Base-by-base conservation (phyloP, 352 stramenopile species). In the Phytophthora podocarpi region DNA sequence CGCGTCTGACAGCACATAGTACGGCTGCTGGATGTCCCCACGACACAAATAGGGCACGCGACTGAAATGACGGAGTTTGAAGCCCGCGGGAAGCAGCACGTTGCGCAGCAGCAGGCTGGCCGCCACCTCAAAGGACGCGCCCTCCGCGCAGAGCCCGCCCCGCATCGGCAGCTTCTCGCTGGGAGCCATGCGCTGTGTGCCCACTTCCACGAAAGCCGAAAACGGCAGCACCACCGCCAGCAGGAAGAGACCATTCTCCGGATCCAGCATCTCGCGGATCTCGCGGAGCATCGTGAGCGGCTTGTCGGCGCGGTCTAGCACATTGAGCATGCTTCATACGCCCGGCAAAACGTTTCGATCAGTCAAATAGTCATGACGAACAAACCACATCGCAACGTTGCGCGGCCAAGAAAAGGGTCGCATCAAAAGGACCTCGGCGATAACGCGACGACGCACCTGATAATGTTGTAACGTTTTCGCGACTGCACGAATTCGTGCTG, bases 1-100 rank as follows among this genome's bases (percentile, higher is more conserved):
- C 21, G 86, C 86, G 53, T 95, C 86, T n/a, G 77, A 89, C 11
- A 95, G 67, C 49, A 93, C 83, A 57, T 93, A 93, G 73, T 92
- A 95, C 30, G 86, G 78, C 53, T 92, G 79, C 16, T 74, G 80
- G 37, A 93, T 60, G 53, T 93, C 86, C 13, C 86, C 86, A 7
- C 83, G 81, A 56, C 82, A 93, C 40, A 95, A 61, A 65, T 95
- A 95, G 40, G 86, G 86, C 36, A 95, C 86, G 53, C 86, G 84
- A 28, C 80, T 91, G 58, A 95, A 93, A 34, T 76, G 70, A 21
- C 87, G 70, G 24, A 95, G 74, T 58, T 91, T 85, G 54, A 93
- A 95, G 39, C 86, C 86, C 4, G 78, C 78, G 0, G 86, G 83
- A 0, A 80, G 35, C 32, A 90, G 59, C 64, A 95, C 83, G 48